Base-by-base conservation (phyloP, 352 stramenopile species). In the Globisporangium paddicum region DNA sequence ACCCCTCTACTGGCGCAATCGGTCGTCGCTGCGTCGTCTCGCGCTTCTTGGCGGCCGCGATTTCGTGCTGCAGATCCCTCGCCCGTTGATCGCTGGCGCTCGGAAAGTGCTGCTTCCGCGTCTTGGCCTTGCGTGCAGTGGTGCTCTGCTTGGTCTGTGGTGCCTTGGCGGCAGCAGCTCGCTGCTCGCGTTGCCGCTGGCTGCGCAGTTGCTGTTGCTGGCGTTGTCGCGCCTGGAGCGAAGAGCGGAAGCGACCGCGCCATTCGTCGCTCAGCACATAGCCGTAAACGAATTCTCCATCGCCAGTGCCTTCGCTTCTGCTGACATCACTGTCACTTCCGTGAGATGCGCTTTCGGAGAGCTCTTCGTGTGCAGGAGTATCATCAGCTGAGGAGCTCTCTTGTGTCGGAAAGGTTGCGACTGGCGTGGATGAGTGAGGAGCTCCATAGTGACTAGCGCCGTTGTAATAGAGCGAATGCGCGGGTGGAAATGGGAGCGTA, bases 241-340 rank as follows among this genome's bases (percentile, higher is more conserved):
- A 61, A 23, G 5, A n/a, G 37, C 37, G 57, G 49, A 88, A 88
- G 56, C 73, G 79, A 9, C 69, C 57, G 38, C 75, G 69, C 85
- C 85, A 94, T 50, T 89, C 82, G 41, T 94, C 73, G 23, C 67
- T 86, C 54, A 94, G 55, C 47, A 91, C 75, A 42, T 80, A 92
- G 25, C 64, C 75, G 38, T 87, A 91, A 50, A 91, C 82, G 56
- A 75, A 91, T 46, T 88, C 83, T 19, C 58, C 68, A 16, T 72
- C 64, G 26, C 70, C 69, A 4, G 67, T 52, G 2, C 68, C 68
- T 0, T 44, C 38, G 5, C 38, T 41, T 11, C 46, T 55, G n/a
- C 13, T 37, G n/a, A 37, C 26, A 4, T 57, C 55, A 6, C 60
- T 62, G 3, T 64, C 55, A 23, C 61, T 40, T 5, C 45, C 19